Evolutionary conservation across 192 early-diverging fungal genomes (phyloP), one percentile per base, ranked within the genome.

Genomic region (Kickxella alabastrina): DNA sequence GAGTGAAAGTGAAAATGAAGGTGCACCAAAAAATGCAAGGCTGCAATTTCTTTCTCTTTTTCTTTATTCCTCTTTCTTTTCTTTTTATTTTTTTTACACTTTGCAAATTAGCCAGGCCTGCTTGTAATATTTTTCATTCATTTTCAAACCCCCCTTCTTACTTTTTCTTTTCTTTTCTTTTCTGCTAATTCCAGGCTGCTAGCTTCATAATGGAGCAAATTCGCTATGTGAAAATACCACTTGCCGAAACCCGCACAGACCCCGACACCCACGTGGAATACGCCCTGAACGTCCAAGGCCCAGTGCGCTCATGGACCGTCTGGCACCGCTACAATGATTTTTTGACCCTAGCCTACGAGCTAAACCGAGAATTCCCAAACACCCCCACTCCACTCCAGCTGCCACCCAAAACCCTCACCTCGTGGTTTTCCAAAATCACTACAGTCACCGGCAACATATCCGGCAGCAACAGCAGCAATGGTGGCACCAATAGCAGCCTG

Each of bases 321-420:
- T 90, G 86, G 85, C 90, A 87, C 54, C 83, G 85, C 7, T 88
- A 89, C 62, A 85, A 80, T 37, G 92, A 92, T 52, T 96, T 96
- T 65, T 80, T 84, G 31, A 62, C 78, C 23, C 84, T 96, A 0
- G 62, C 88, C 38, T 59, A 57, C 17, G 83, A 83, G 36, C 80
- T 89, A 10, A 26, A 62, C 5, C 65, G 80, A 13, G 79, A 85
- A 43, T 88, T 88, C 51, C 89, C 88, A 0, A 80, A 80, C 43
- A 54, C 79, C 6, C 60, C 81, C 1, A 74, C 86, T 15, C 87
- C 90, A 26, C 50, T 67, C 18, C 43, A 67, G 17, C 55, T 96
- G 13, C 93, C 93, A 0, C 78, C 80, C 38, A 93, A 93, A 47
- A 80, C 82, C 26, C 82, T 80, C 50, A 83, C 86, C 43, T 75